Base-by-base conservation (phyloP, 225 moss, liverwort and hornwort species). In the Rhytidiadelphus loreus region DNA sequence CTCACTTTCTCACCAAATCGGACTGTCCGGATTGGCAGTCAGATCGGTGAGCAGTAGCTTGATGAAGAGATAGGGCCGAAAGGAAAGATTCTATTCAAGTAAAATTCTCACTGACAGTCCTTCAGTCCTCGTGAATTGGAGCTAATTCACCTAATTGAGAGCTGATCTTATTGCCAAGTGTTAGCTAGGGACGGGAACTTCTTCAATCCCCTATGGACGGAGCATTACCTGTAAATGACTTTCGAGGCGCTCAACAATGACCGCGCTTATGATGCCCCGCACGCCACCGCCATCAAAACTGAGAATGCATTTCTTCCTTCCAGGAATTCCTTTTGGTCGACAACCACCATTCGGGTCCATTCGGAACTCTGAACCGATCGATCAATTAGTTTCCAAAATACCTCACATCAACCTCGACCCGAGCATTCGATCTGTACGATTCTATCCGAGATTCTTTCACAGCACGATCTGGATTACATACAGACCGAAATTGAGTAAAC, bases 251-350 rank as follows among this genome's bases (percentile, higher is more conserved):
- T 92, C 92, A 43, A 92, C 50, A 6, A 89, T 61, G 74, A 90
- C 88, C 9, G 82, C 24, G 35, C 86, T 83, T 25, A 90, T 85
- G 56, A 92, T 55, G 68, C 90, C 90, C 52, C 89, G 89, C 66
- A 92, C 89, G 69, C 88, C 90, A 55, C 92, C 84, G 35, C 89
- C 92, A 76, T 92, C 90, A 25, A 89, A 60, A 66, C 92, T 92
- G n/a, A 90, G 81, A 32, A 92, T 56, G 76, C 90, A 90, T 68
- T 81, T 86, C 92, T 90, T 90, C 76, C 29, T 88, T 68, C 88
- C 90, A 12, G 81, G 62, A 17, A n/a, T 16, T 57, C 87, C 88
- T 70, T 90, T 88, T 6, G 92, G 90, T 82, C 85, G 85, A 50
- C 70, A 88, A 78, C 58, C 85, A 60, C 39, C 83, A 50, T 72